These are phyloP conservation scores for Dimargaris cristalligena DNA, from an alignment of 192 early-diverging fungal genomes.

Conservation along the genomic window DNA sequence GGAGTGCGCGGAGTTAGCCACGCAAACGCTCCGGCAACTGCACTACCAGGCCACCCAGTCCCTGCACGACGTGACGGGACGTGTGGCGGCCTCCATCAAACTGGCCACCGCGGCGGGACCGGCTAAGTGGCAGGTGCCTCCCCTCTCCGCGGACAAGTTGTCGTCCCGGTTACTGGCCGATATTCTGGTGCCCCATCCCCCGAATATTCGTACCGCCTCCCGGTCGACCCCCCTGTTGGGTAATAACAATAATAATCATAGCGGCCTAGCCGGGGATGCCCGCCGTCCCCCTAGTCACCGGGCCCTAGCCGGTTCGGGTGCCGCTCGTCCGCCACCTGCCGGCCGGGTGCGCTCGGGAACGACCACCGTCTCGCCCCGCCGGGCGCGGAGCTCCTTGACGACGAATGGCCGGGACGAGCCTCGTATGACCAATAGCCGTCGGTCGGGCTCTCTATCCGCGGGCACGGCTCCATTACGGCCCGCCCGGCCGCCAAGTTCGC, in stretches of 20 bases:
- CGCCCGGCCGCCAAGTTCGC: neutral
- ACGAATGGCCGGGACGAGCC: neutral
- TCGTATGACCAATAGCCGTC: neutral
- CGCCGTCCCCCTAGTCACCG: neutral
- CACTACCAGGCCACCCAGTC: neutral
- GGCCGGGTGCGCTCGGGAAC: neutral
- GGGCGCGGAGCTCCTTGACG: neutral
- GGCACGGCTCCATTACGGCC: neutral
- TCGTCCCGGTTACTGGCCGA: neutral
- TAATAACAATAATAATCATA: neutral
- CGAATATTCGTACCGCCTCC: neutral
- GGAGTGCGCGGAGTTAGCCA: neutral
- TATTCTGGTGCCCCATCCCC: conserved; percentile 1
- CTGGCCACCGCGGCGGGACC: conserved; percentile 6
- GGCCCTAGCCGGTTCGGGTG: neutral
- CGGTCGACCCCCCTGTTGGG: neutral
- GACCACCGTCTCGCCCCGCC: neutral
- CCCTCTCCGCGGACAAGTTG: neutral
- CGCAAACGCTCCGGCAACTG: neutral
- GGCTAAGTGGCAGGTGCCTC: conserved; percentile 11
- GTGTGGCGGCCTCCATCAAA: neutral
- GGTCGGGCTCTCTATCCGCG: neutral
- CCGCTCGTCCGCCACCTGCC: neutral
- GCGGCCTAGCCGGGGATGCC: neutral
- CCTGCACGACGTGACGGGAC: neutral